phyloP scores from a whole-genome alignment of 2,329 filamentous ascomycete species.

The Alternaria sp. region DNA sequence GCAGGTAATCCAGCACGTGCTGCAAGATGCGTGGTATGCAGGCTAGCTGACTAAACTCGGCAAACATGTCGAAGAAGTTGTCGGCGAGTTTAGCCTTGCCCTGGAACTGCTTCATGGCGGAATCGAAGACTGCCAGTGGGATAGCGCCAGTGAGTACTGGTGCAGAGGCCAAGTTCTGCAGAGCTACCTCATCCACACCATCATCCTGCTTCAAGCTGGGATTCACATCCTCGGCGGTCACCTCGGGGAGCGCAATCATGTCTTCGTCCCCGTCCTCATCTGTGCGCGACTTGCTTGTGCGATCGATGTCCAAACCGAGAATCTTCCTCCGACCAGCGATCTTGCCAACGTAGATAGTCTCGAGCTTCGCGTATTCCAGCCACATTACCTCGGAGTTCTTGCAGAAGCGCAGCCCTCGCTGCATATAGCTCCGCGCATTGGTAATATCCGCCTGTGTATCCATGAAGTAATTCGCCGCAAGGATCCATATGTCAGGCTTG shows the following conservation, averaged over 20 bases:
- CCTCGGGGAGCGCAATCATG: constrained; percentile 65
- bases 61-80: constrained; percentile 82
- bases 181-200: constrained; percentile 60
- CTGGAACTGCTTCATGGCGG: constrained; percentile 80
- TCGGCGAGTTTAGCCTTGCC: constrained; percentile 72
- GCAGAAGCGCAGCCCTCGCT: constrained; percentile 90
- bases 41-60: constrained; percentile 72
- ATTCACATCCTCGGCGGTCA: constrained; percentile 71
- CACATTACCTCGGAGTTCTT: constrained; percentile 77
- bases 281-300: constrained; percentile 54
- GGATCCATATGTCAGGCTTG: constrained; percentile 84
- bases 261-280: constrained; percentile 56
- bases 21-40: constrained; percentile 73
- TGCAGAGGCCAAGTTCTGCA: constrained; percentile 73
- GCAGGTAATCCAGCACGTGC: constrained; percentile 75
- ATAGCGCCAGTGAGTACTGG: constrained; percentile 93
- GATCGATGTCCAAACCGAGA: constrained; percentile 66
- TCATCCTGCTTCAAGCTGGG: constrained; percentile 62
- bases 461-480: constrained; percentile 79
- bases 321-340: constrained; percentile 77
- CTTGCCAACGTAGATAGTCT: constrained; percentile 90
- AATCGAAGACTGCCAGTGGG: constrained; percentile 89
- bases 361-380: constrained; percentile 88
- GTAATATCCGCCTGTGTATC: constrained; percentile 88
- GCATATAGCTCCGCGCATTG: constrained; percentile 83